Conservation (phyloP, 257 asterid genomes). For the Ajuga chamaepitys region DNA sequence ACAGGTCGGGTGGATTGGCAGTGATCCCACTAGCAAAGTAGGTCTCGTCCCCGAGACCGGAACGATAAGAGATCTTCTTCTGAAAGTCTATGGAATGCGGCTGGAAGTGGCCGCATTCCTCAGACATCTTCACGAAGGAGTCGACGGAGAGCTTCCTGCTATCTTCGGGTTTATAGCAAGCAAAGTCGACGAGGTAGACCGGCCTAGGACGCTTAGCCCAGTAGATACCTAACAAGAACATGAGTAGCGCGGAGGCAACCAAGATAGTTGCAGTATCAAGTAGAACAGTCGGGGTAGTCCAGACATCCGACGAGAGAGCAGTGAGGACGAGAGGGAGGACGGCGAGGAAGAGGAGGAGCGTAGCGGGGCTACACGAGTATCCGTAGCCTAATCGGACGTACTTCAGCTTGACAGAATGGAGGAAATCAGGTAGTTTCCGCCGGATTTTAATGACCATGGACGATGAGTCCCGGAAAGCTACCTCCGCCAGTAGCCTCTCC, state of each 20-base stretch:
- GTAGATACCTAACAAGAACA: conserved; percentile 40
- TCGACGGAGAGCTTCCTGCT: conserved; percentile 27
- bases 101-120: conserved; percentile 13
- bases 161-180: conserved; percentile 50
- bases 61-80: conserved; percentile 33
- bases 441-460: conserved; percentile 38
- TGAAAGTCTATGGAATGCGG: conserved; percentile 38
- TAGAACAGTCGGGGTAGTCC: conserved; percentile 19
- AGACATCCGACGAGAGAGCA: conserved; percentile 26
- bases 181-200: conserved; percentile 41
- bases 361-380: conserved; percentile 51
- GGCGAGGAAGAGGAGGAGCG: conserved; percentile 18
- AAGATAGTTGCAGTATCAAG: conserved; percentile 38
- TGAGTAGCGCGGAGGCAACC: conserved; percentile 15
- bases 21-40: conserved; percentile 41
- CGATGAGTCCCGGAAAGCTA: conserved; percentile 41
- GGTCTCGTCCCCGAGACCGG: conserved; percentile 55
- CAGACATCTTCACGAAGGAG: background rate
- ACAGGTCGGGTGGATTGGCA: conserved; percentile 32
- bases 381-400: conserved; percentile 70
- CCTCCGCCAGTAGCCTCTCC: conserved; percentile 41
- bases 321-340: conserved; percentile 25
- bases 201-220: conserved; percentile 42
- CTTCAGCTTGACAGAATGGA: conserved; percentile 50
- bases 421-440: conserved; percentile 38